Conservation (phyloP, 129 eudicot genomes). For the Flaveria sonorensis region DNA sequence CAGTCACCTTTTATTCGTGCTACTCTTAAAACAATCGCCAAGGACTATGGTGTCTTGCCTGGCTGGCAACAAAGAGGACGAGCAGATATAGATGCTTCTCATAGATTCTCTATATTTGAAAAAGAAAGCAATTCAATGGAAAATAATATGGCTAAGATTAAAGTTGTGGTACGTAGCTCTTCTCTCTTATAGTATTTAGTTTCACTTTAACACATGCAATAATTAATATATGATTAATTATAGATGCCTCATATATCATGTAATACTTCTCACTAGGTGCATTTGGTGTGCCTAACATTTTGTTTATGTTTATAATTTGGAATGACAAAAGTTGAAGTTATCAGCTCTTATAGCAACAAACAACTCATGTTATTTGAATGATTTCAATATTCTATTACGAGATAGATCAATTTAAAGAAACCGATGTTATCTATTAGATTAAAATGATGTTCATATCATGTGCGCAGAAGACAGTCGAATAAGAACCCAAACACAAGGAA, state of each 20-base stretch:
- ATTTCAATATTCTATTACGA: not conserved
- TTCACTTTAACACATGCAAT: not conserved
- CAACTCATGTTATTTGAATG: slow-evolving; percentile 8
- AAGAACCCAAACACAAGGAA: slow-evolving; percentile 38
- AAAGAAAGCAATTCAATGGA: slow-evolving; percentile 67
- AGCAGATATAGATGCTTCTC: slow-evolving; percentile 53
- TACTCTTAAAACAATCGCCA: too few species aligned
- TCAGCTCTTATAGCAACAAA: not conserved
- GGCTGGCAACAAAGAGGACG: slow-evolving; percentile 53
- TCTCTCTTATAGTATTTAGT: not conserved
- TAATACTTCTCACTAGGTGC: not conserved
- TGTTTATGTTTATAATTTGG: not conserved
- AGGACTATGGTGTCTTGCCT: slow-evolving; percentile 8
- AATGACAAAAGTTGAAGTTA: slow-evolving; percentile 7
- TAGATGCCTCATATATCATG: not conserved
- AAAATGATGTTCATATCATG: slow-evolving; percentile 43
- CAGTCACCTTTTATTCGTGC: slow-evolving; percentile 71
- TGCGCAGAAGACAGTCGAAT: slow-evolving; percentile 87
- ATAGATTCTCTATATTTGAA: slow-evolving; percentile 43
- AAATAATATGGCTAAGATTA: slow-evolving; percentile 79
- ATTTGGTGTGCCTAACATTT: slow-evolving; percentile 4
- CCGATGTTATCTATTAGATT: not conserved
- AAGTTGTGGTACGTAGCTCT: slow-evolving; percentile 66
- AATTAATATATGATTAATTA: not conserved
- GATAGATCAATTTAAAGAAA: not conserved